phyloP scores from a whole-genome alignment of 2,329 filamentous ascomycete genomes.

The Eurotiales sp. region DNA sequence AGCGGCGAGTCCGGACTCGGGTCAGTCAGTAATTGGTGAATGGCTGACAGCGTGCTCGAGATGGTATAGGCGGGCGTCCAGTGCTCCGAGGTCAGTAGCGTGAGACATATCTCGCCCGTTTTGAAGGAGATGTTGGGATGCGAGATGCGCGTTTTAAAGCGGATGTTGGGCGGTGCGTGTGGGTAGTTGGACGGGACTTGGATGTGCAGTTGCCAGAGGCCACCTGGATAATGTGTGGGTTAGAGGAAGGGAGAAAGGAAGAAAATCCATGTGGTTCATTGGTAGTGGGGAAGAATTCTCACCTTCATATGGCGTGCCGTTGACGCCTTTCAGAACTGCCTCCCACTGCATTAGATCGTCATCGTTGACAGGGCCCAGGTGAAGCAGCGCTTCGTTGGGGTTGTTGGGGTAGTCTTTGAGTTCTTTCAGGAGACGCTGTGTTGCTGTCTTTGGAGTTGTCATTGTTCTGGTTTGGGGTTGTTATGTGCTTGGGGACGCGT shows the following conservation, averaged over 20 bases:
- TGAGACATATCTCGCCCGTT: conserved; percentile 90
- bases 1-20: conserved; percentile 46
- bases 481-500: not conserved
- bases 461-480: conserved; percentile 13
- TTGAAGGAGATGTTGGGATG: conserved; percentile 74
- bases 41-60: conserved; percentile 41
- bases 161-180: conserved; percentile 68
- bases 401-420: conserved; percentile 55
- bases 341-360: conserved; percentile 58
- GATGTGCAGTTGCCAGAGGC: conserved; percentile 80
- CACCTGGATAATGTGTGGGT: too few species aligned
- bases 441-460: conserved; percentile 32
- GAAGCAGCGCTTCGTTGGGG: conserved; percentile 54
- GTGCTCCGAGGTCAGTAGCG: conserved; percentile 66
- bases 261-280: too few species aligned
- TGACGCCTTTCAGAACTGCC: conserved; percentile 58
- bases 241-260: not conserved
- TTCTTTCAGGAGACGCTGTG: conserved; percentile 60
- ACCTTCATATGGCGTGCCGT: conserved; percentile 60
- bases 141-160: conserved; percentile 78
- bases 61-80: conserved; percentile 89
- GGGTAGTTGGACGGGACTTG: conserved; percentile 75
- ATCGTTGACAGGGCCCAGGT: conserved; percentile 55
- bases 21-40: conserved; percentile 45
- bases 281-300: not conserved